Conservation (phyloP, 345 rosid species). For the Dimocarpus longan region DNA sequence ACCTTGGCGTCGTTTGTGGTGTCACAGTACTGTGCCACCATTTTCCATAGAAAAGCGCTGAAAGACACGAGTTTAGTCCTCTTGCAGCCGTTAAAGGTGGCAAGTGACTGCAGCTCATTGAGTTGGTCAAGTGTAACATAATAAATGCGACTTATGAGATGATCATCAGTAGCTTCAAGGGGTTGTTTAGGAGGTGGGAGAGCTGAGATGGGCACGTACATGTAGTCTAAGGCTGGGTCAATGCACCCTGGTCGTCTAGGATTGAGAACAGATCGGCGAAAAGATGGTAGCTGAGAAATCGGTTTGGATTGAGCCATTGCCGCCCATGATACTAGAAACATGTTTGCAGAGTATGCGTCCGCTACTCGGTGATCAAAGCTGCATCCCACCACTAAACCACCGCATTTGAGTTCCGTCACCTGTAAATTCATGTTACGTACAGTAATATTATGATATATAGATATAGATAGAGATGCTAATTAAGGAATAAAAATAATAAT, state of each 20-base stretch:
- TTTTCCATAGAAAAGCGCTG: conserved; percentile 71
- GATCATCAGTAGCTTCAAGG: conserved; percentile 5
- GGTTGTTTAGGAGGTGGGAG: conserved; percentile 48
- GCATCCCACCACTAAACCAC: conserved; percentile 67
- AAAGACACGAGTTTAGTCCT: conserved; percentile 69
- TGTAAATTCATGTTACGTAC: conserved; percentile 16
- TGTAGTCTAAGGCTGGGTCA: conserved; percentile 43
- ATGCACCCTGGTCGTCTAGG: conserved; percentile 48
- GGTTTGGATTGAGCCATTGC: conserved; percentile 49
- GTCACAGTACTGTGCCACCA: conserved; percentile 43
- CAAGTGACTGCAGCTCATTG: conserved; percentile 41
- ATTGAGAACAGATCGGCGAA: conserved; percentile 57
- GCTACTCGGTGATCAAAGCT: conserved; percentile 79
- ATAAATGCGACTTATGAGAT: conserved; percentile 60
- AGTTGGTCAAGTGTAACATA: conserved; percentile 42
- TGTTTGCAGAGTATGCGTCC: conserved; percentile 72
- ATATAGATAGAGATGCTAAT: too few relatives aligned
- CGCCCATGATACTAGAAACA: conserved; percentile 79
- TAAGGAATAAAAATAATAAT: too few relatives aligned
- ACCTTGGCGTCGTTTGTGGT: neutral
- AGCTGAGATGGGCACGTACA: conserved; percentile 53
- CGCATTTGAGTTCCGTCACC: conserved; percentile 70
- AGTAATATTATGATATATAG: too few relatives aligned
- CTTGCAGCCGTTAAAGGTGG: conserved; percentile 33
- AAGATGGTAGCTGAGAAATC: conserved; percentile 50